Percentiles rank a stretch among this genome's conserved stretches.
phyloP scores from a whole-genome alignment of 352 stramenopile species.

The Globisporangium ultimum region DNA sequence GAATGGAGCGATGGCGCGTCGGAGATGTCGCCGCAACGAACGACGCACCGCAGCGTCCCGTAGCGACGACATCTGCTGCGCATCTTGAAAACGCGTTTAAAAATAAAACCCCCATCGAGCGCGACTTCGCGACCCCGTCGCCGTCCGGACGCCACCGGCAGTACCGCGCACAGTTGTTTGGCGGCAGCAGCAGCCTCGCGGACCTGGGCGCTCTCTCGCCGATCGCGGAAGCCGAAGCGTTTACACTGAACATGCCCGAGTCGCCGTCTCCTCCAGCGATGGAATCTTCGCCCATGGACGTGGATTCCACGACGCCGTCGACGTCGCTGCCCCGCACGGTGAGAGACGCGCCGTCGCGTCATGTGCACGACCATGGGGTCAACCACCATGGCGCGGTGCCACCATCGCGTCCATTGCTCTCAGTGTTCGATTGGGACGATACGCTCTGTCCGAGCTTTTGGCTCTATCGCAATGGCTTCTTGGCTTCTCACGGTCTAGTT shows the following conservation, averaged over 20 bases:
- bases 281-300: constrained; percentile 7
- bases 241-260: constrained; percentile 13
- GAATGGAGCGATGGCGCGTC: too few relatives aligned
- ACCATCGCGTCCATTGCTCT: constrained; percentile 22
- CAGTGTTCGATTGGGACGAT: constrained; percentile 68
- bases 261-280: not conserved
- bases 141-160: constrained; percentile 8
- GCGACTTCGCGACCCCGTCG: not conserved
- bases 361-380: not conserved
- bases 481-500: constrained; percentile 38
- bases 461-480: constrained; percentile 39
- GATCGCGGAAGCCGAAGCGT: constrained; percentile 11
- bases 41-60: too few relatives aligned
- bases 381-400: not conserved
- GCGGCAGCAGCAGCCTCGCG: not conserved
- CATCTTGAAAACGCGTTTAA: too few relatives aligned
- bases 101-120: too few relatives aligned
- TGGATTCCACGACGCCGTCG: constrained; percentile 12
- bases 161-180: not conserved
- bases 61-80: too few relatives aligned
- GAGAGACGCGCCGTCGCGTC: not conserved
- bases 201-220: constrained; percentile 10
- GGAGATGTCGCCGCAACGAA: too few relatives aligned
- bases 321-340: not conserved
- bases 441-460: constrained; percentile 61